phyloP scores from a whole-genome alignment of 768 basidiomycete species.

The Lactifluus echinatus region DNA sequence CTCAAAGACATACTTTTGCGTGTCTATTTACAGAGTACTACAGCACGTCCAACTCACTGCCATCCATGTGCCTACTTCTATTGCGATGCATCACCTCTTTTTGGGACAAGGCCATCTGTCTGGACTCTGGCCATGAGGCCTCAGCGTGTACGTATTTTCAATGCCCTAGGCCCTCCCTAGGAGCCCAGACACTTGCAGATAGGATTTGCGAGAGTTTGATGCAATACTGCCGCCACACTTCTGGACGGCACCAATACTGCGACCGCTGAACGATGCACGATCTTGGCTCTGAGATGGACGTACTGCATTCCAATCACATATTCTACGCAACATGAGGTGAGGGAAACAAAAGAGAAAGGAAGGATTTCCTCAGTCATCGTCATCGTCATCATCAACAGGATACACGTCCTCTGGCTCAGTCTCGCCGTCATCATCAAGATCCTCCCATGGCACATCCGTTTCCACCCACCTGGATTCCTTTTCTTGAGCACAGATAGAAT shows the following conservation, averaged over 20 bases:
- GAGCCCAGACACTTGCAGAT: neutral
- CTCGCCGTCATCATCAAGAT: conserved; percentile 5
- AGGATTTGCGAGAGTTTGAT: neutral
- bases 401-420: neutral
- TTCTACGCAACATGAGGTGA: neutral
- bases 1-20: neutral
- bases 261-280: neutral
- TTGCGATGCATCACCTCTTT: neutral
- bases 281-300: neutral
- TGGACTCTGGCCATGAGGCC: neutral
- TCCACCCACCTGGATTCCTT: conserved; percentile 10
- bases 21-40: neutral
- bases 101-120: neutral
- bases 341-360: neutral
- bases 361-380: neutral
- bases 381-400: neutral
- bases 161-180: neutral
- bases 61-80: neutral
- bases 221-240: neutral
- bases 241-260: neutral
- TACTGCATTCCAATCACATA: neutral
- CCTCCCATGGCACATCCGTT: conserved; percentile 6
- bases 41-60: no score
- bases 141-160: neutral
- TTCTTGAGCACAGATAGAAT: neutral